Percentiles rank a stretch among this genome's conserved stretches.
Evolutionary conservation across 1,284 basidiomycete species (phyloP).

Genomic region (Schizopora paradoxa): DNA sequence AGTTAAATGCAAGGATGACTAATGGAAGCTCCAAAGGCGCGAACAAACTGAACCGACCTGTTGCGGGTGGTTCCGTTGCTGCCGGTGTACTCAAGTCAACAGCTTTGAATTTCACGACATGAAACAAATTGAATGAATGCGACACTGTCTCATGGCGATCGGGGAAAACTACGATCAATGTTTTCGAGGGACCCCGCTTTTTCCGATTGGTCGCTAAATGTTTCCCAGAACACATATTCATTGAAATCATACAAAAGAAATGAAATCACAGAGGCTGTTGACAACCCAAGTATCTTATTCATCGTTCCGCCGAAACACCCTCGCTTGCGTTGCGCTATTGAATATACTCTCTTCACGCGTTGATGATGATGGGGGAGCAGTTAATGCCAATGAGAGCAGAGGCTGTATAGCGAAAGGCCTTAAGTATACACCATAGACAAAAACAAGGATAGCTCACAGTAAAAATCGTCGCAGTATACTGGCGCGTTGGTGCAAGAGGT

Average conservation of each 20-base stretch:
- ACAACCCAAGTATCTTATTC: too few relatives aligned
- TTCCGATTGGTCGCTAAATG: too few relatives aligned
- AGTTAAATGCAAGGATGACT: neutral
- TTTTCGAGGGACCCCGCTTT: too few relatives aligned
- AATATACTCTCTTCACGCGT: too few relatives aligned
- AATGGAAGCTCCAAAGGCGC: constrained; percentile 27
- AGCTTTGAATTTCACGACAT: constrained; percentile 3
- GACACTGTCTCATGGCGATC: too few relatives aligned
- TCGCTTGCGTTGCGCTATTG: too few relatives aligned
- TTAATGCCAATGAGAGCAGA: constrained; percentile 13
- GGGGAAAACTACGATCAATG: too few relatives aligned
- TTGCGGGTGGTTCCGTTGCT: constrained; percentile 43
- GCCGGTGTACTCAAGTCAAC: constrained; percentile 37
- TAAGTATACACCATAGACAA: neutral
- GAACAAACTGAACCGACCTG: constrained; percentile 51
- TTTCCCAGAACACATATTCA: too few relatives aligned
- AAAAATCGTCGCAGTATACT: constrained; percentile 15
- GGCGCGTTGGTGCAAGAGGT: constrained; percentile 1
- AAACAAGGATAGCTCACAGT: constrained; percentile 3
- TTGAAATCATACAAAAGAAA: too few relatives aligned
- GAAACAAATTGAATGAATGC: too few relatives aligned
- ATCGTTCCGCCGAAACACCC: too few relatives aligned
- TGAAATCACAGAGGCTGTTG: too few relatives aligned
- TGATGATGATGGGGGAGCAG: constrained; percentile 11
- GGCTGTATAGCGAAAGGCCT: constrained; percentile 2